These are phyloP conservation scores for Cyphellophora europaea DNA, from an alignment of 2,329 filamentous ascomycete genomes.

Conservation along the genomic window DNA sequence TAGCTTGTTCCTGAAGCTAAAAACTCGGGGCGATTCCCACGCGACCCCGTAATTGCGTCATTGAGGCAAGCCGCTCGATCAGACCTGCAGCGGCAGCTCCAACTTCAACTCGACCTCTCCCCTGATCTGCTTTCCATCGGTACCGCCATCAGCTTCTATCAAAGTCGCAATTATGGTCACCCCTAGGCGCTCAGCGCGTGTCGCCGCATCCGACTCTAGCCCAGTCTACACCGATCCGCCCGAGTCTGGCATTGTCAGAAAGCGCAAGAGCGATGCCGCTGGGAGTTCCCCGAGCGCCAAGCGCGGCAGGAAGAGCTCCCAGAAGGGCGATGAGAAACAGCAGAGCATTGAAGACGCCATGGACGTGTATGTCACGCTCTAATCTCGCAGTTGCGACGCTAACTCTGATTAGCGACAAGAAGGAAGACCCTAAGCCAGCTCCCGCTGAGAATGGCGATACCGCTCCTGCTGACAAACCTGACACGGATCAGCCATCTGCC, in stretches of 20 bases:
- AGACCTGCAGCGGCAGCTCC: no score
- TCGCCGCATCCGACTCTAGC: constrained; percentile 29
- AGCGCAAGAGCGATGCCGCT: constrained; percentile 24
- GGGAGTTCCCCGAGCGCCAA: constrained; percentile 22
- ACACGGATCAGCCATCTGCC: no score
- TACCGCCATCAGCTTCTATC: no score
- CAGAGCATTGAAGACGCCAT: constrained; percentile 22
- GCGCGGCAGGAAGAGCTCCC: constrained; percentile 25
- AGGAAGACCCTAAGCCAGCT: constrained; percentile 6
- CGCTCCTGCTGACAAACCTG: background rate
- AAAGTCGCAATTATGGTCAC: constrained; percentile 1
- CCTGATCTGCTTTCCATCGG: no score
- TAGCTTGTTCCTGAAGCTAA: no score
- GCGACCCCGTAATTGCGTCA: no score
- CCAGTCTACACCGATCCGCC: constrained; percentile 1
- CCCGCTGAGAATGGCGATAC: constrained; percentile 1
- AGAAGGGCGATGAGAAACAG: constrained; percentile 16
- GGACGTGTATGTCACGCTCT: constrained; percentile 10
- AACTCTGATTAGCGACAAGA: constrained; percentile 1
- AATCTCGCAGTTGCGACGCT: background rate
- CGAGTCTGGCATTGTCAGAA: constrained; percentile 4
- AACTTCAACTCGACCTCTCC: no score
- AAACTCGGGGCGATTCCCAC: no score
- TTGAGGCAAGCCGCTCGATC: no score
- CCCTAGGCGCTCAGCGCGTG: constrained; percentile 25